Evolutionary conservation across 2,329 filamentous ascomycete species (phyloP).

Genomic region (Pestalotiopsis sp.): DNA sequence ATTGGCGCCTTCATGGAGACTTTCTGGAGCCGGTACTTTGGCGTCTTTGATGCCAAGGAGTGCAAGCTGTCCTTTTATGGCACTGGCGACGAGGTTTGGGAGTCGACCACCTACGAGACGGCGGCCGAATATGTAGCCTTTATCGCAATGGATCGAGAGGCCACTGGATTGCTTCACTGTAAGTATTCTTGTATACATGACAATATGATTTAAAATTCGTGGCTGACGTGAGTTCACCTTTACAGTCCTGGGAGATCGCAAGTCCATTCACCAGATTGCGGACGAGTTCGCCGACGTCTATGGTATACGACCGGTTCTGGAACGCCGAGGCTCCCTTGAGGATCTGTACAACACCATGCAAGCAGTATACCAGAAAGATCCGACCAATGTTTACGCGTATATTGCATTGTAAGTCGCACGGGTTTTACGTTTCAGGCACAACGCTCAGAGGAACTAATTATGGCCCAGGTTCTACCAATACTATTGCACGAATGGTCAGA

Average conservation of each 20-base stretch:
- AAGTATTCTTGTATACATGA: neutral
- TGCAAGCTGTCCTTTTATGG: conserved; percentile 37
- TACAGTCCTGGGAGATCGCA: neutral
- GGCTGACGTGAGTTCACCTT: neutral
- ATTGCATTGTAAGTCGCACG: neutral
- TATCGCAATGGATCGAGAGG: conserved; percentile 22
- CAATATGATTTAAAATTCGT: neutral
- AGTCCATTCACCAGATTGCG: neutral
- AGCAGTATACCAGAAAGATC: neutral
- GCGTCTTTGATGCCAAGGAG: conserved; percentile 23
- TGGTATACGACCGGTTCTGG: neutral
- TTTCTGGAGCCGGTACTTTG: conserved; percentile 30
- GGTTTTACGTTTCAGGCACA: too few relatives aligned
- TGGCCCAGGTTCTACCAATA: conserved; percentile 21
- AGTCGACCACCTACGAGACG: conserved; percentile 39
- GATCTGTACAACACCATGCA: neutral
- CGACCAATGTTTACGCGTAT: neutral
- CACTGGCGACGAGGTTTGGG: conserved; percentile 37
- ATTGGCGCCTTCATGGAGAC: conserved; percentile 40
- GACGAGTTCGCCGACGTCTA: neutral
- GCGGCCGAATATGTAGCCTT: conserved; percentile 39
- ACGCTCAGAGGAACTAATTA: too few relatives aligned
- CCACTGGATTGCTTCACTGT: neutral
- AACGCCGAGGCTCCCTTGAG: neutral
- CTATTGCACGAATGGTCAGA: conserved; percentile 17